A percentile compares a stretch with the other conserved stretches of the same genome.
These are phyloP conservation scores for Eruca vesicaria DNA, from an alignment of 441 rosid genomes.

Conservation along the genomic window DNA sequence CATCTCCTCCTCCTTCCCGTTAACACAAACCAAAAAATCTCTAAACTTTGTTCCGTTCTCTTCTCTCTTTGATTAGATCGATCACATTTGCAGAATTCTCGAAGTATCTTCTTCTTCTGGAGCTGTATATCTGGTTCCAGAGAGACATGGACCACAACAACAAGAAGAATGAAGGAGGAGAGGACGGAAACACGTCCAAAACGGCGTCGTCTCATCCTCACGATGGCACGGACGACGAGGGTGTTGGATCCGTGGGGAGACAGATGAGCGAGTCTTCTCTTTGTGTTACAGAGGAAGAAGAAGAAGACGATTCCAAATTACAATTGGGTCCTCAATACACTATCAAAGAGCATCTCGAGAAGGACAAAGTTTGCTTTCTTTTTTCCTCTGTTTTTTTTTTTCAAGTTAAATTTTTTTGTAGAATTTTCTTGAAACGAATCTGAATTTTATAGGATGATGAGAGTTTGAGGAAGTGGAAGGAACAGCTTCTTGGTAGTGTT, in stretches of 20 bases:
- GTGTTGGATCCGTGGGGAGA: constrained; percentile 36
- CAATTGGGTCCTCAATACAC: constrained; percentile 79
- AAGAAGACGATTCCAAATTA: constrained; percentile 55
- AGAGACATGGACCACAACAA: constrained; percentile 61
- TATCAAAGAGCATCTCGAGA: constrained; percentile 67
- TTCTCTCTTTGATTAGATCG: not conserved
- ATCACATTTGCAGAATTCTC: not conserved
- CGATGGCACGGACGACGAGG: constrained; percentile 38
- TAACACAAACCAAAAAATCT: constrained; percentile 27
- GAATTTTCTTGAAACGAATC: not conserved
- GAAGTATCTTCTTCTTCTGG: too few species aligned
- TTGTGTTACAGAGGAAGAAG: constrained; percentile 49
- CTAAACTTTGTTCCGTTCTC: not conserved
- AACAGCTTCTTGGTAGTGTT: constrained; percentile 82
- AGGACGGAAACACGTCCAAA: constrained; percentile 21
- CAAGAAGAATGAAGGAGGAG: constrained; percentile 37
- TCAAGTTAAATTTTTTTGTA: not conserved
- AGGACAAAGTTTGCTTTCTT: constrained; percentile 48
- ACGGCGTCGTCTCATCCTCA: not conserved
- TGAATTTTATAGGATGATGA: constrained; percentile 64
- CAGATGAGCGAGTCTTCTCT: constrained; percentile 52
- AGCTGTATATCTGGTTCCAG: constrained; percentile 53
- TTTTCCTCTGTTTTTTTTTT: not conserved
- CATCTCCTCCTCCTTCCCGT: constrained; percentile 36
- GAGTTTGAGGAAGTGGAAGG: constrained; percentile 89